phyloP scores from a whole-genome alignment of 495 filamentous ascomycete species.

The Lophiotrema nucula region DNA sequence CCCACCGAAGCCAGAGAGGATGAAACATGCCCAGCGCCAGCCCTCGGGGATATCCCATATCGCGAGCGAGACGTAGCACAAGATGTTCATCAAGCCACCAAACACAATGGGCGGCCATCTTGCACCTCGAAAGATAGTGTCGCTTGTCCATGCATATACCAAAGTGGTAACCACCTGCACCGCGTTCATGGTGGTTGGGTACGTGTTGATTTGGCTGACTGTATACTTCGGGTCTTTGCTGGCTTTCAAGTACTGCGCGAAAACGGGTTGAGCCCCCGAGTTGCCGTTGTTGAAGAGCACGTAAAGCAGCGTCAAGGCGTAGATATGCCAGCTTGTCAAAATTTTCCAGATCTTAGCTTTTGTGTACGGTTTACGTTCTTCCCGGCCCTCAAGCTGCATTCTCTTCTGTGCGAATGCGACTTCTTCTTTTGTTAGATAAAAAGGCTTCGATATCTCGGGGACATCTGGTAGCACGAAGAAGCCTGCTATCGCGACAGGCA shows the following conservation, averaged over 20 bases:
- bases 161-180: constrained; percentile 50
- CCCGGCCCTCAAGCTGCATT: constrained; percentile 51
- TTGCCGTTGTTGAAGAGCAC: constrained; percentile 35
- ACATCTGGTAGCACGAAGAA: constrained; percentile 62
- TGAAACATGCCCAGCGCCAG: constrained; percentile 17
- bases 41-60: constrained; percentile 29
- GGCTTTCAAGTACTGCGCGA: constrained; percentile 31
- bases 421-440: constrained; percentile 31
- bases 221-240: constrained; percentile 26
- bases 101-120: constrained; percentile 57
- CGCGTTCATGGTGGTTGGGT: constrained; percentile 47
- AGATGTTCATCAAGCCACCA: constrained; percentile 55
- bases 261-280: constrained; percentile 32
- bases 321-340: constrained; percentile 55
- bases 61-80: constrained; percentile 50
- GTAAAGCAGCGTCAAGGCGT: constrained; percentile 48
- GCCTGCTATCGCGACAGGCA: constrained; percentile 46
- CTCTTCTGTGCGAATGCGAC: constrained; percentile 43
- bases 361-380: constrained; percentile 48
- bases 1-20: background rate
- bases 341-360: constrained; percentile 53
- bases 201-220: constrained; percentile 38
- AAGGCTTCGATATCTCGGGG: constrained; percentile 58
- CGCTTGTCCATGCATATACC: constrained; percentile 48
- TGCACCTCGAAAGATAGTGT: constrained; percentile 53